Evolutionary conservation across 2,329 filamentous ascomycete genomes (phyloP).

Genomic region (Ophiosphaerella narmari): DNA sequence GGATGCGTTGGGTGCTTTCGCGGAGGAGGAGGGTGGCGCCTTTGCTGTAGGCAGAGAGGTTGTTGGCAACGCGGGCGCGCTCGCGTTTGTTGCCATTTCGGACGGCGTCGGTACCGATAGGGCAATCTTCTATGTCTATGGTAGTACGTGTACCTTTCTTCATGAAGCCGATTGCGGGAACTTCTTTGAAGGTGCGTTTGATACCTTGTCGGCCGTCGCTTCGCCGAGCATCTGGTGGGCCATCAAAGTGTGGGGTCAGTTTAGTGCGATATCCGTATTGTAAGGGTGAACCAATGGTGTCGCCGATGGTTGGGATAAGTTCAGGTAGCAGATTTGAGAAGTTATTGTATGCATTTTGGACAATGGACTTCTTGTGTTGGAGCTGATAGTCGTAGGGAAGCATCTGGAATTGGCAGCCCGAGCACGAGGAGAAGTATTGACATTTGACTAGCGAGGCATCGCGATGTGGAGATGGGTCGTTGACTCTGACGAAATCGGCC

Average conservation of each 20-base stretch:
- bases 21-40: conserved; percentile 89
- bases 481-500: conserved; percentile 81
- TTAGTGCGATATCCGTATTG: conserved; percentile 96
- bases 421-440: conserved; percentile 84
- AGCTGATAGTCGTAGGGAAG: conserved; percentile 87
- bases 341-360: conserved; percentile 89
- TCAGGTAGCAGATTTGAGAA: conserved; percentile 83
- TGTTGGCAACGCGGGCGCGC: conserved; percentile 72
- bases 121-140: conserved; percentile 96
- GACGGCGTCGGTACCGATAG: conserved; percentile 87
- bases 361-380: conserved; percentile 78
- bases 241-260: conserved; percentile 93
- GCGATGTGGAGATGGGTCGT: conserved; percentile 73
- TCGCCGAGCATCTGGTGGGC: conserved; percentile 61
- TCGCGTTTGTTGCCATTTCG: conserved; percentile 78
- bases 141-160: conserved; percentile 78
- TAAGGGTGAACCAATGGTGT: conserved; percentile 88
- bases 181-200: conserved; percentile 62
- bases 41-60: conserved; percentile 72
- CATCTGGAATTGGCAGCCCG: conserved; percentile 97
- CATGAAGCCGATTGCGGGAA: conserved; percentile 89
- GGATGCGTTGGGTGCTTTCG: conserved; percentile 75
- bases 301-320: conserved; percentile 73
- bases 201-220: conserved; percentile 56
- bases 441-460: conserved; percentile 79